Evolutionary conservation across 2,329 filamentous ascomycete species (phyloP), one percentile per base, ranked within the genome.

Genomic region (Magnaporthiopsis poae): DNA sequence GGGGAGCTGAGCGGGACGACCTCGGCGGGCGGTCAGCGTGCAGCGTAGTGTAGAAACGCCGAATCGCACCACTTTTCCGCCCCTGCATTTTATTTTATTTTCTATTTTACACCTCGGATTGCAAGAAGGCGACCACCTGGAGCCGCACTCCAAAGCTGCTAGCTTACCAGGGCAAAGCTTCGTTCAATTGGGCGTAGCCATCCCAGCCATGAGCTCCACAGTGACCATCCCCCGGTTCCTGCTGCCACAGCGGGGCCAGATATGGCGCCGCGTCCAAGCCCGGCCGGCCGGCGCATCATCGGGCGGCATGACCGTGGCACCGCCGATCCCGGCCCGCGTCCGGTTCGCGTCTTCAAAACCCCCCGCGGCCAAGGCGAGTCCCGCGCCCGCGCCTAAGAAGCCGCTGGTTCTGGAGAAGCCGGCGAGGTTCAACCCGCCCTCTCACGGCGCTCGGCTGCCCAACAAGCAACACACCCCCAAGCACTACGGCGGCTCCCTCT

Each of bases 391-490:
- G 70, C 63, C 68, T 63, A 67, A 71, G 64, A 90, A 89, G 73
- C 85, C 86, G 52, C 83, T 88, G 69, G 84, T 92, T 5, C 88
- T 99, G 70, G 91, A 91, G 72, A 92, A 97, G 77, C 94, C 94
- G 31, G 85, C 90, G 73, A 90, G 89, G 75, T 98, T 96, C 82
- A 91, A 91, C 63, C 94, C 95, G 2, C 95, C 95, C 0, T 98
- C 94, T 0, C 95, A 98, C 76, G 89, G 90, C 15, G 81, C 90
- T 29, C 83, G 90, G 8, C 83, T 92, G 39, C 81, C 84, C 5
- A 82, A 84, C 66, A 82, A 83, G 70, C 75, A 75, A 77, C n/a
- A 56, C 39, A 31, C 36, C n/a, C 65, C 65, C 29, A 73, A 84
- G 72, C 86, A 89, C 76, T 96, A 96, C 75, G 92, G 92, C 56